Evolutionary conservation across 345 rosid genomes (phyloP), one percentile per base, ranked within the genome.

Genomic region (Passiflora organensis): DNA sequence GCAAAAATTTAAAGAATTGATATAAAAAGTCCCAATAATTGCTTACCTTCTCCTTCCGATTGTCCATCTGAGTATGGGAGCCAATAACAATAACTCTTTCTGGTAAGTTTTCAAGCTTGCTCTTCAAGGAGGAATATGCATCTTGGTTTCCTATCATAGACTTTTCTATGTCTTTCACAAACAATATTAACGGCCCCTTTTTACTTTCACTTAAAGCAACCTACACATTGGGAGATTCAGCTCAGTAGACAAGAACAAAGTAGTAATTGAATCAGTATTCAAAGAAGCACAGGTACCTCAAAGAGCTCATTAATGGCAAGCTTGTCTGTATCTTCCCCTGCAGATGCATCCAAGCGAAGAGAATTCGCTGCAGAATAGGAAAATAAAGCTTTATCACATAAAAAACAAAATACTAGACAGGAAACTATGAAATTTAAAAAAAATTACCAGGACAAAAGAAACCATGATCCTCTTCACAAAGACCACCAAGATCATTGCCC

Each of bases 401-500:
- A 23, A 8, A 23, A 39, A 39, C 21, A 45, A 15, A 62, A 37
- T 4, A 28, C 34, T 28, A 28, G 8, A 28, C 3, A 28, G 34
- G 34, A 28, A 28, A 8, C 34, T 2, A 28, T 3, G 34, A 28
- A 8, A 28, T 28, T 28, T 23, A 41, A 23, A 43, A 57, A n/a
- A 6, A 14, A 57, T 56, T 74, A 94, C 99, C 95, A 60, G 85
- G 56, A 82, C 97, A 94, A 59, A 89, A 94, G 67, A 89, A 94
- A 20, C 99, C 97, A 49, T 70, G 91, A 53, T 80, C 95, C 64
- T 77, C 89, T 71, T 94, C 96, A 67, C 99, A 94, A 50, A 48
- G 82, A 46, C 96, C 99, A 59, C 97, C 99, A 55, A 94, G 95
- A 73, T 85, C 86, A 62, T 77, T 89, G 82, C 99, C 99, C 67